Evolutionary conservation across 345 rosid species (phyloP), one percentile per base, ranked within the genome.

Genomic region (Isatis tinctoria): DNA sequence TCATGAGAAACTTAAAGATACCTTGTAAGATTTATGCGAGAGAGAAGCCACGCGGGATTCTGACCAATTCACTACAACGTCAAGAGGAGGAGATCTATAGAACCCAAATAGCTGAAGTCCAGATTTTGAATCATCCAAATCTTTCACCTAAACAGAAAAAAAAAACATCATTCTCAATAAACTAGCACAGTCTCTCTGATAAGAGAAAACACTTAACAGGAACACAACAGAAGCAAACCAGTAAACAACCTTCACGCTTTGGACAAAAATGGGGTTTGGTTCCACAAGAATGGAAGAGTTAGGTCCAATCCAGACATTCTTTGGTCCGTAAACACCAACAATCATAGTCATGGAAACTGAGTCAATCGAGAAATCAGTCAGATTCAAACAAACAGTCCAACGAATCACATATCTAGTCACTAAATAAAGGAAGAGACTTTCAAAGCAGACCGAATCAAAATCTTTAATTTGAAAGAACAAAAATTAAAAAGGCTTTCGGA

Each of bases 251-350:
- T 85, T 83, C 16, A 91, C 22, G 54, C 86, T 67, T 78, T 87
- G 85, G 81, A 91, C 90, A 72, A 92, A 90, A 6, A 88, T 9
- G 17, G 96, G 78, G 59, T 79, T 91, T 4, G 95, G 85, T 45
- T 82, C 78, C 35, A 85, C n/a, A 17, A 90, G 88, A 39, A 86
- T n/a, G 0, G 97, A 94, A 14, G 83, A 52, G 66, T 81, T 80
- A 0, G 96, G 96, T 53, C 93, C 98, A 9, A 91, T 65, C 76
- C 58, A 76, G 18, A 84, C 32, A 62, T 56, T 80, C 13, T 18
- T 54, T 14, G 95, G 32, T 59, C 90, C 87, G 73, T 76, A 88
- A 66, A 86, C 83, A 51, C 86, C 90, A 73, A 75, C 22, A 36
- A 87, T 80, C 81, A 88, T 35, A 68, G 82, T 67, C 84, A 82